Conservation (phyloP, 768 basidiomycete genomes). For the Tulasnella sp. region DNA sequence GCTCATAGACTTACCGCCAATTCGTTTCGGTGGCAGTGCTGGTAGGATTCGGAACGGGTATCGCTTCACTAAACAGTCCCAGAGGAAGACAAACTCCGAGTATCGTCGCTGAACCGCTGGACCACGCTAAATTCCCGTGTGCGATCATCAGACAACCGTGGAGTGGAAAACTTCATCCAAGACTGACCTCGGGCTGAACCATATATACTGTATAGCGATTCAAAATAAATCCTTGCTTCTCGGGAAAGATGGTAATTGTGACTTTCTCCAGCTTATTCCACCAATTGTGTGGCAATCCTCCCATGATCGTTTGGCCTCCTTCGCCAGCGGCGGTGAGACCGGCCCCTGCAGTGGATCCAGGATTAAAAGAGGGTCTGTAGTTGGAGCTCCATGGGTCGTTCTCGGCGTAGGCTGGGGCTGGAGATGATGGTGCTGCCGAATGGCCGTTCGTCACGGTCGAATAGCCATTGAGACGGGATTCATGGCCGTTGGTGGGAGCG, state of each 20-base stretch:
- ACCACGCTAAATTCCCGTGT: constrained; percentile 46
- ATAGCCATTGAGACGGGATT: constrained; percentile 45
- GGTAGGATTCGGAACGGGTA: constrained; percentile 94
- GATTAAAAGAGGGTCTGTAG: constrained; percentile 23
- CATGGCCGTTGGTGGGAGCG: constrained; percentile 34
- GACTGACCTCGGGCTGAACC: constrained; percentile 66
- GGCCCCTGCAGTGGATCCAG: constrained; percentile 23
- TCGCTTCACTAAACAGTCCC: constrained; percentile 77
- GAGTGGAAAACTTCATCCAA: constrained; percentile 14
- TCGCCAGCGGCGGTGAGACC: not conserved
- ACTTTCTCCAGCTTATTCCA: constrained; percentile 79
- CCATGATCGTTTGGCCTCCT: constrained; percentile 48
- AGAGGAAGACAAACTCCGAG: constrained; percentile 87
- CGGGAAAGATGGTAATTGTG: constrained; percentile 60
- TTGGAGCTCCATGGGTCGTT: constrained; percentile 55
- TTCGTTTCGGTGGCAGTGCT: constrained; percentile 82
- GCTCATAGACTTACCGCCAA: constrained; percentile 62
- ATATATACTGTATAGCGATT: constrained; percentile 85
- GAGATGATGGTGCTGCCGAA: constrained; percentile 41
- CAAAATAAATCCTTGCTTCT: constrained; percentile 88
- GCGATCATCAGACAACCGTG: constrained; percentile 18
- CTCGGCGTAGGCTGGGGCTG: constrained; percentile 49
- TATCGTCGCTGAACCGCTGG: constrained; percentile 77
- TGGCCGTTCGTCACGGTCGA: constrained; percentile 34
- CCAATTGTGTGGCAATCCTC: constrained; percentile 74